Evolutionary conservation across 179 eudicot genomes (phyloP).

Genomic region (Heliamphora pulchella): DNA sequence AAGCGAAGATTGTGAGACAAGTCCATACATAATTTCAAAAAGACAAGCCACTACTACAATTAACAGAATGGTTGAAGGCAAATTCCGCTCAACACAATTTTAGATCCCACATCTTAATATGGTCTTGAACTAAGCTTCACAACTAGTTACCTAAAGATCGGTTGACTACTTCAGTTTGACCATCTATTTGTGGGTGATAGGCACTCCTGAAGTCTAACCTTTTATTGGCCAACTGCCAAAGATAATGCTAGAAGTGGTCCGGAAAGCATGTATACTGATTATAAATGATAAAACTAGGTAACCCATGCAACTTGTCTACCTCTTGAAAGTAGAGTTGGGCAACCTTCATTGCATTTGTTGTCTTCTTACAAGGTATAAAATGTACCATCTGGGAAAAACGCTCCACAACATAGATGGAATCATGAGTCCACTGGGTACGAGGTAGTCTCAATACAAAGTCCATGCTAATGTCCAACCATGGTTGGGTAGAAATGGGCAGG

Average conservation of each 20-base stretch:
- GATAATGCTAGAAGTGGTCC: neutral
- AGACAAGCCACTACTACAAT: too few relatives aligned
- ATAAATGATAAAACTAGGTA: neutral
- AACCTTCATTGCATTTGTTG: neutral
- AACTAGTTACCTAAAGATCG: neutral
- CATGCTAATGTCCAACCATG: slow-evolving; percentile 17
- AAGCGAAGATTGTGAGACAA: too few relatives aligned
- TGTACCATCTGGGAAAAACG: slow-evolving; percentile 20
- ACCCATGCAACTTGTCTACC: neutral
- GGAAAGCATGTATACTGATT: neutral
- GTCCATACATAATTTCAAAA: too few relatives aligned
- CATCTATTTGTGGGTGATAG: neutral
- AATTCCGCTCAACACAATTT: too few relatives aligned
- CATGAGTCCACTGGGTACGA: neutral
- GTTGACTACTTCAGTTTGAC: neutral
- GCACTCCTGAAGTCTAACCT: neutral
- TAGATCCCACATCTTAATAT: too few relatives aligned
- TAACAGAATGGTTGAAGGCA: too few relatives aligned
- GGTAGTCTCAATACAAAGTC: slow-evolving; percentile 14
- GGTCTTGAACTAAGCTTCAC: neutral
- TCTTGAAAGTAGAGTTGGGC: neutral
- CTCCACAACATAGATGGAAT: slow-evolving; percentile 13
- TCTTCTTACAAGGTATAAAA: neutral
- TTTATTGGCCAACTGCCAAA: neutral
- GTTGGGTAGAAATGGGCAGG: neutral